A percentile compares a stretch with the other conserved stretches of the same genome.
phyloP scores from a whole-genome alignment of 164 flowering plant genomes.

The Tetrastigma voinierianum region DNA sequence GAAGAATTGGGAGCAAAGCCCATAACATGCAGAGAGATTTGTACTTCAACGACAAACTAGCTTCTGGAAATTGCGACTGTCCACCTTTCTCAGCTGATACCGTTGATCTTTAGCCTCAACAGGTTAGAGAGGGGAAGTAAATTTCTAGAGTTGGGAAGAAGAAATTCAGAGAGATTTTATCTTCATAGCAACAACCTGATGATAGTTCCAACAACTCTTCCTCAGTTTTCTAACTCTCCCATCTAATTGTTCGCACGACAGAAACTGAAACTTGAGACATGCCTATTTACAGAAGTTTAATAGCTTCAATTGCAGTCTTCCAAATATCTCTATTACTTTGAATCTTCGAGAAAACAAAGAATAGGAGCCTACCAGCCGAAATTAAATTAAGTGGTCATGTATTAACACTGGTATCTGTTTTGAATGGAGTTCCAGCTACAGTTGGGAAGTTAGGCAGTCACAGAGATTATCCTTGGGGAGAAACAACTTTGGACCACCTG shows the following conservation, averaged over 20 bases:
- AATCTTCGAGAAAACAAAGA: background rate
- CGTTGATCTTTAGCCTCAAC: conserved; percentile 8
- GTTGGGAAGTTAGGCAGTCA: conserved; percentile 12
- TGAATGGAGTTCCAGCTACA: conserved; percentile 13
- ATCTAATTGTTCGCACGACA: conserved; percentile 6
- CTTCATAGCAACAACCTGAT: conserved; percentile 3
- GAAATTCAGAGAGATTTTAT: conserved; percentile 4
- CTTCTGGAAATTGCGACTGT: conserved; percentile 4
- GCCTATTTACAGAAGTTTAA: conserved; percentile 6
- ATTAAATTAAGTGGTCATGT: conserved; percentile 10
- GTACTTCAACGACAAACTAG: conserved; percentile 1
- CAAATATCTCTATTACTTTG: background rate
- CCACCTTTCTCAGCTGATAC: conserved; percentile 9
- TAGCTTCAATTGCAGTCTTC: conserved; percentile 11
- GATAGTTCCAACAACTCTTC: background rate
- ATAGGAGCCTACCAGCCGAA: background rate
- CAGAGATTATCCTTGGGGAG: conserved; percentile 7
- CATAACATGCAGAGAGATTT: conserved; percentile 14
- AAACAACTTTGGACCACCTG: conserved; percentile 10
- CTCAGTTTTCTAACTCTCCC: conserved; percentile 11
- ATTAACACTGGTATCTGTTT: background rate
- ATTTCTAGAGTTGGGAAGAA: conserved; percentile 1
- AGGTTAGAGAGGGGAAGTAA: background rate
- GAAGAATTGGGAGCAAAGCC: conserved; percentile 14
- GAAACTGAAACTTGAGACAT: conserved; percentile 6